A percentile compares a stretch with the other conserved stretches of the same genome.
Evolutionary conservation across 495 filamentous ascomycete genomes (phyloP).

Genomic region (Emericellopsis terricola): DNA sequence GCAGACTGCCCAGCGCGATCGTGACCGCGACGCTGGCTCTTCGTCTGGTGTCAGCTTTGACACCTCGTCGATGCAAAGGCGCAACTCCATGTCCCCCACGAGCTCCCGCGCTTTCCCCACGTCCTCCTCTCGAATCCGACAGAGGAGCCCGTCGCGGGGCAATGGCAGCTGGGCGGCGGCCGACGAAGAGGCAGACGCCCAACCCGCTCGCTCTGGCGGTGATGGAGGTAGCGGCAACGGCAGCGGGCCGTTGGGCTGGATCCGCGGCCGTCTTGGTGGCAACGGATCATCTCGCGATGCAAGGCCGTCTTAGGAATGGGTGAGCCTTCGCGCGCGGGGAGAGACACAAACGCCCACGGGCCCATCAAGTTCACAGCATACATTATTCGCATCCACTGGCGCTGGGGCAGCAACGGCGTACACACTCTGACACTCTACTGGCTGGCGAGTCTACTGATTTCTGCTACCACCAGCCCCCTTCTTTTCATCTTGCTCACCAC

Average conservation of each 20-base stretch:
- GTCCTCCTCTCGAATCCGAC: slow-evolving; percentile 5
- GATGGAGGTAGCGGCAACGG: slow-evolving; percentile 2
- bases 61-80: not conserved
- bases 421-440: no score
- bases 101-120: slow-evolving; percentile 7
- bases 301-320: not conserved
- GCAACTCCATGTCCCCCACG: slow-evolving; percentile 6
- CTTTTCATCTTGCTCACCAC: no score
- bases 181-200: slow-evolving; percentile 5
- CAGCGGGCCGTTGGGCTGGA: slow-evolving; percentile 17
- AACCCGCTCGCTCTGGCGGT: no score
- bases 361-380: no score
- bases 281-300: not conserved
- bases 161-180: slow-evolving; percentile 7
- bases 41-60: not conserved
- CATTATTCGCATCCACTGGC: no score
- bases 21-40: not conserved
- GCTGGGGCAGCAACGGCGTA: no score
- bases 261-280: slow-evolving; percentile 17
- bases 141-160: slow-evolving; percentile 11
- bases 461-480: no score
- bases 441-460: no score
- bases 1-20: slow-evolving; percentile 1
- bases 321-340: no score
- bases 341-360: no score